Percentiles rank a stretch among this genome's conserved stretches.
Evolutionary conservation across 345 rosid species (phyloP).

Genomic region (Sapria himalayana): DNA sequence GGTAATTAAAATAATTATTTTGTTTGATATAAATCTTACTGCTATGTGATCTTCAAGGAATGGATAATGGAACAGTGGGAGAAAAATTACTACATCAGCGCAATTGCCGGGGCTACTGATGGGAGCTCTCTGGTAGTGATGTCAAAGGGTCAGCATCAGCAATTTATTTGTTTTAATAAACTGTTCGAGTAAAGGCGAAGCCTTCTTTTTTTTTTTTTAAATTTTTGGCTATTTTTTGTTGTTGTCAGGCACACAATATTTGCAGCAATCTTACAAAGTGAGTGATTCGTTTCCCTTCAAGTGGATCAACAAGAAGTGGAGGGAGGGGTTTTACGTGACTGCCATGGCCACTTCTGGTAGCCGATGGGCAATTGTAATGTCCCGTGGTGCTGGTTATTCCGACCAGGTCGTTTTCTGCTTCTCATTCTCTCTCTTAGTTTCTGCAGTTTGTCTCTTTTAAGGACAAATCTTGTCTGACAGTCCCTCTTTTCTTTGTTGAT

Average conservation of each 20-base stretch:
- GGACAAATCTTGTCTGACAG: background rate
- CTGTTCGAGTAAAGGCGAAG: background rate
- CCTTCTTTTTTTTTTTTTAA: background rate
- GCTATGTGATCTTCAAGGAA: slow-evolving; percentile 23
- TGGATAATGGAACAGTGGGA: slow-evolving; percentile 99
- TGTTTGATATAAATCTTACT: background rate
- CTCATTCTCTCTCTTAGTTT: slow-evolving; percentile 1
- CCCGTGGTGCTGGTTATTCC: slow-evolving; percentile 79
- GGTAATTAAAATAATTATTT: no score
- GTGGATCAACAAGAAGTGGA: slow-evolving; percentile 98
- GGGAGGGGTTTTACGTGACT: slow-evolving; percentile 79
- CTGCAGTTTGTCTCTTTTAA: background rate
- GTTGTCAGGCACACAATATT: slow-evolving; percentile 57
- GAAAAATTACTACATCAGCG: slow-evolving; percentile 76
- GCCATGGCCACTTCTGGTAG: slow-evolving; percentile 93
- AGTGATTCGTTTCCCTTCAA: slow-evolving; percentile 91
- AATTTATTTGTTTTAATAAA: no score
- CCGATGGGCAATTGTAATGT: slow-evolving; percentile 96
- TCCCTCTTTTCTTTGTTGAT: background rate
- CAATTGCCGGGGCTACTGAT: slow-evolving; percentile 78
- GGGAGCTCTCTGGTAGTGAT: slow-evolving; percentile 88
- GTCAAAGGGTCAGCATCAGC: slow-evolving; percentile 63
- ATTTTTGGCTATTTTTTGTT: slow-evolving; percentile 2
- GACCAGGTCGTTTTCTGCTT: slow-evolving; percentile 43
- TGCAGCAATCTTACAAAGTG: slow-evolving; percentile 95